Percentiles rank a stretch among this genome's conserved stretches.
Conservation (phyloP, 1,284 basidiomycete species). For the Sporisorium iseilematis-ciliati region DNA sequence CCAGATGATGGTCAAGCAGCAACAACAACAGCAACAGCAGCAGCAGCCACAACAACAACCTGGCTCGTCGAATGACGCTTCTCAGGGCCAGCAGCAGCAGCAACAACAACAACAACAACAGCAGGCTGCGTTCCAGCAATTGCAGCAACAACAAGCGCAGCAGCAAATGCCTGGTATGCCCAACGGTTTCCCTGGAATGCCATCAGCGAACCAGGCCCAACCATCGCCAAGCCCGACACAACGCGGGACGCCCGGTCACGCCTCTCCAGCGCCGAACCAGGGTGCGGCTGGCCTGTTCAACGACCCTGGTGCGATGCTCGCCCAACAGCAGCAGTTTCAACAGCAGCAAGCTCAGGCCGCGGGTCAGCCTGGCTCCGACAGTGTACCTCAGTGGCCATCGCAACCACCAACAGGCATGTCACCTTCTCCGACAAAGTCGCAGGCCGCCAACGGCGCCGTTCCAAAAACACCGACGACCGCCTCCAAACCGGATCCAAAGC, state of each 20-base stretch:
- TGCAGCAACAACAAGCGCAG: conserved; percentile 11
- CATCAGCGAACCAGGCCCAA: conserved; percentile 14
- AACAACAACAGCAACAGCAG: conserved; percentile 33
- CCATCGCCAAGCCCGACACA: conserved; percentile 17
- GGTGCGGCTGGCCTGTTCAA: conserved; percentile 26
- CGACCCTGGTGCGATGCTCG: conserved; percentile 27
- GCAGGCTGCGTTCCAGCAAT: conserved; percentile 13
- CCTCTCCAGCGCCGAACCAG: conserved; percentile 31
- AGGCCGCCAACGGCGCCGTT: conserved; percentile 16
- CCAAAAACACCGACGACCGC: conserved; percentile 30
- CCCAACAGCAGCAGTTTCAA: conserved; percentile 30
- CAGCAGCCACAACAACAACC: conserved; percentile 13
- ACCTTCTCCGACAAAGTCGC: conserved; percentile 34
- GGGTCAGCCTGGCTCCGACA: conserved; percentile 23
- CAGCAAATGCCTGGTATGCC: conserved; percentile 15
- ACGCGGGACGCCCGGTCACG: conserved; percentile 21
- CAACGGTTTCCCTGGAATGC: conserved; percentile 26
- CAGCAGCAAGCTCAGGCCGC: conserved; percentile 20
- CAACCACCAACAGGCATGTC: conserved; percentile 30
- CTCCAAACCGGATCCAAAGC: conserved; percentile 36
- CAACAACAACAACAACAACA: conserved; percentile 16
- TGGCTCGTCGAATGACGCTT: conserved; percentile 10
- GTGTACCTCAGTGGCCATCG: conserved; percentile 41
- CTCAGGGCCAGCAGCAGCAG: conserved; percentile 9
- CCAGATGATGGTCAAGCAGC: conserved; percentile 51